Evolutionary conservation across 108 stramenopile genomes (phyloP).

Genomic region (Nannochloropsis granulata): DNA sequence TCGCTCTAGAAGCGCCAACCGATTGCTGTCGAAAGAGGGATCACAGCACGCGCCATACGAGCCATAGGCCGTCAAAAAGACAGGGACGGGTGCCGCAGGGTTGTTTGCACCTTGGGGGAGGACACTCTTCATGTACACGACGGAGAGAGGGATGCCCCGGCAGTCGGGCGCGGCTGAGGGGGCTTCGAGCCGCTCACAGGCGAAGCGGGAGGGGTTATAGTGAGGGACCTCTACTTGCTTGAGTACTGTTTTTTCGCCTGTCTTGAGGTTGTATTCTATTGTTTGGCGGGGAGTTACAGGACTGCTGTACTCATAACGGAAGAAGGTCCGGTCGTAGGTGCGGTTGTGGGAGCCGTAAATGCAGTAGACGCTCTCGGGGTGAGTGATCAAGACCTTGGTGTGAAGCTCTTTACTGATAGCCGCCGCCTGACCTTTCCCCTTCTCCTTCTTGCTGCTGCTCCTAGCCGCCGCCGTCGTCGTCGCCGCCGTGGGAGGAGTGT

Average conservation of each 20-base stretch:
- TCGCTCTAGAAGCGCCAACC: slow-evolving; percentile 59
- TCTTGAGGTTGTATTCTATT: slow-evolving; percentile 26
- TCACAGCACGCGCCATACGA: slow-evolving; percentile 77
- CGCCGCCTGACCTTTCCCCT: neutral
- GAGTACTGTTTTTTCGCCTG: slow-evolving; percentile 36
- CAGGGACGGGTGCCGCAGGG: slow-evolving; percentile 33
- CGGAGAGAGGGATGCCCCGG: slow-evolving; percentile 54
- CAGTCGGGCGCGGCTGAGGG: slow-evolving; percentile 50
- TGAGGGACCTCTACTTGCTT: slow-evolving; percentile 65
- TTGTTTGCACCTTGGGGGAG: neutral
- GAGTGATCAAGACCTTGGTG: neutral
- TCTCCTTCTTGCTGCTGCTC: neutral
- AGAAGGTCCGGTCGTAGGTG: slow-evolving; percentile 51
- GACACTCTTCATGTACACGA: slow-evolving; percentile 52
- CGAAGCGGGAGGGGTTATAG: slow-evolving; percentile 58
- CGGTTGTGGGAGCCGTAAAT: slow-evolving; percentile 47
- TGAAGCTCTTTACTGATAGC: neutral
- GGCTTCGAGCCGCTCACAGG: slow-evolving; percentile 53
- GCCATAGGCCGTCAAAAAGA: slow-evolving; percentile 79
- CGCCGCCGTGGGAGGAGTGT: slow-evolving; percentile 5
- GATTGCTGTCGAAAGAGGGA: slow-evolving; percentile 54
- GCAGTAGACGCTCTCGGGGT: slow-evolving; percentile 57
- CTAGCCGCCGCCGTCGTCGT: neutral
- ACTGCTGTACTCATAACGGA: slow-evolving; percentile 53
- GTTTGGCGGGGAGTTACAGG: slow-evolving; percentile 52